Conservation (phyloP, 1,284 basidiomycete genomes). For the Ganoderma lucidum region DNA sequence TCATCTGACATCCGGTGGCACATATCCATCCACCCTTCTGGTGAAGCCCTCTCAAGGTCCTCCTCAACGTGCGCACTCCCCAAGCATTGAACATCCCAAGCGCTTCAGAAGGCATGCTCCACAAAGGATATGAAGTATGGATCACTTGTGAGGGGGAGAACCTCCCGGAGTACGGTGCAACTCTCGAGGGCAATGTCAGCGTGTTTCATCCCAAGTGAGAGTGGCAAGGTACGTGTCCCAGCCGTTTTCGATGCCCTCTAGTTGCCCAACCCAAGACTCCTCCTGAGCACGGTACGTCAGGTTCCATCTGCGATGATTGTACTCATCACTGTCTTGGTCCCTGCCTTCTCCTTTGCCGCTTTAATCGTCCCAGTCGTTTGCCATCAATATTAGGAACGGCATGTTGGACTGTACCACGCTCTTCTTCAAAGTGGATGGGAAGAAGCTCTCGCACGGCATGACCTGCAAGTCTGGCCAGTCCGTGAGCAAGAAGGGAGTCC, state of each 20-base stretch:
- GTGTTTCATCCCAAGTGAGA: slow-evolving; percentile 29
- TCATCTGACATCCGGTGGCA: not conserved
- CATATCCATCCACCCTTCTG: not conserved
- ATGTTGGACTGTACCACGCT: not conserved
- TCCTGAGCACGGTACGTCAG: not conserved
- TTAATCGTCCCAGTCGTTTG: slow-evolving; percentile 10
- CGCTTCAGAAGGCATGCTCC: slow-evolving; percentile 10
- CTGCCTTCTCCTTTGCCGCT: too few species aligned
- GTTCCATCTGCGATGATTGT: not conserved
- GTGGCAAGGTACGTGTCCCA: slow-evolving; percentile 25
- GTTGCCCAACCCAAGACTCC: not conserved
- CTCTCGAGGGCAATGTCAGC: slow-evolving; percentile 11
- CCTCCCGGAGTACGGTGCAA: slow-evolving; percentile 19
- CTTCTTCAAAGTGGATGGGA: slow-evolving; percentile 15
- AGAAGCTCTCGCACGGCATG: slow-evolving; percentile 8
- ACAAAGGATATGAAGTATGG: slow-evolving; percentile 19
- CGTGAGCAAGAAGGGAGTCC: slow-evolving; percentile 8
- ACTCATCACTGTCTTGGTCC: not conserved
- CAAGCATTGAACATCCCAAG: not conserved
- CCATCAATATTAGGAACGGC: slow-evolving; percentile 10
- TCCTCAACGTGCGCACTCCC: not conserved
- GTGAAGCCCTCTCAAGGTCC: not conserved
- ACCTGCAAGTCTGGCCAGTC: not conserved
- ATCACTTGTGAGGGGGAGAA: slow-evolving; percentile 20
- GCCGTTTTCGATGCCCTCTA: too few species aligned